Conservation (phyloP, 805 yeast species). For the Candida pini region DNA sequence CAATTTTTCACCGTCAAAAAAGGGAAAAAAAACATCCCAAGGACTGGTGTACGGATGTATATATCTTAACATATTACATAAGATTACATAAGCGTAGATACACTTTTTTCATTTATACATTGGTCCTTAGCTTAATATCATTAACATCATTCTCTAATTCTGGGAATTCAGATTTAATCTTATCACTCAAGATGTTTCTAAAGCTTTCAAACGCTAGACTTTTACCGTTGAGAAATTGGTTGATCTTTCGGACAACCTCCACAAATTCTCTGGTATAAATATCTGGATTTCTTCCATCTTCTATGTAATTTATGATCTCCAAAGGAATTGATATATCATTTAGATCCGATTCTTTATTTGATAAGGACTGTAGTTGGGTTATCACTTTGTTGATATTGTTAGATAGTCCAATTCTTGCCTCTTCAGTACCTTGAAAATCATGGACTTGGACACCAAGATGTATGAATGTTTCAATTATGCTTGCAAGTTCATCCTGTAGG, state of each 20-base stretch:
- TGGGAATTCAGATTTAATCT: constrained; percentile 75
- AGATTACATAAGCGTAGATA: background rate
- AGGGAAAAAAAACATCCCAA: background rate
- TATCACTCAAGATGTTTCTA: constrained; percentile 59
- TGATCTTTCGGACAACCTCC: constrained; percentile 85
- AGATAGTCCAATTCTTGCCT: constrained; percentile 58
- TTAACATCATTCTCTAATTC: constrained; percentile 57
- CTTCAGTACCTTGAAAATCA: constrained; percentile 86
- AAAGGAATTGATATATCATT: constrained; percentile 54
- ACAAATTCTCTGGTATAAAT: constrained; percentile 95
- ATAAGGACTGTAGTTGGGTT: constrained; percentile 32
- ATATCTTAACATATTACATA: no score
- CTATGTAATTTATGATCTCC: constrained; percentile 87
- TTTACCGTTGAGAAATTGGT: constrained; percentile 84
- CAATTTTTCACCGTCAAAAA: background rate
- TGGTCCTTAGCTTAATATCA: constrained; percentile 34
- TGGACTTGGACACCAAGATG: constrained; percentile 90
- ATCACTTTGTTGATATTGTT: constrained; percentile 37
- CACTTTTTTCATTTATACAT: background rate
- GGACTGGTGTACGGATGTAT: background rate
- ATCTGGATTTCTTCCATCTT: constrained; percentile 95
- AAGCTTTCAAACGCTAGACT: constrained; percentile 54
- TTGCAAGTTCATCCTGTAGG: constrained; percentile 38
- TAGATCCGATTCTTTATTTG: constrained; percentile 27
- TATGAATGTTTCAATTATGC: constrained; percentile 70